Conservation (phyloP, 2,329 filamentous ascomycete genomes). For the Fusarium sp. region DNA sequence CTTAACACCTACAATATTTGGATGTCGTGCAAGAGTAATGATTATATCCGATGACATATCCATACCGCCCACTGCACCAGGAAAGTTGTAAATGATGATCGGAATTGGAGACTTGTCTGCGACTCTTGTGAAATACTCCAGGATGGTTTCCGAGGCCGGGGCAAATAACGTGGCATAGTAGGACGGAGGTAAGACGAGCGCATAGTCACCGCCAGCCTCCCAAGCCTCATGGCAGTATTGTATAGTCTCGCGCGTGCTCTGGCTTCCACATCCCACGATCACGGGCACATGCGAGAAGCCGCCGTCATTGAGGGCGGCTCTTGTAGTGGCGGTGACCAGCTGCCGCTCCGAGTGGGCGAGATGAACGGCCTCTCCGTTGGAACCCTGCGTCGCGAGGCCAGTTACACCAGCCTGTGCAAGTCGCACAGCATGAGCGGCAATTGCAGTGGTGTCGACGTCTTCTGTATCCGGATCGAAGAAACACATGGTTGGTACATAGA, state of each 20-base stretch:
- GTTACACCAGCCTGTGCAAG: conserved; percentile 80
- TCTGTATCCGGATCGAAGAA: conserved; percentile 77
- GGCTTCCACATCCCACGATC: conserved; percentile 80
- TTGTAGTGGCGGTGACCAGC: conserved; percentile 76
- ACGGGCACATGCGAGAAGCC: conserved; percentile 76
- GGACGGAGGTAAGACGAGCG: conserved; percentile 79
- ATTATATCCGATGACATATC: conserved; percentile 74
- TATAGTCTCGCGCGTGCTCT: conserved; percentile 80
- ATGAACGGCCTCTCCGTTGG: conserved; percentile 86
- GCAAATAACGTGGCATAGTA: conserved; percentile 80
- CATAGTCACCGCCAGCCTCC: conserved; percentile 78
- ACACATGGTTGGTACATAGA: conserved; percentile 80
- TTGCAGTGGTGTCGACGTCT: conserved; percentile 73
- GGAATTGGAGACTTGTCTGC: conserved; percentile 73
- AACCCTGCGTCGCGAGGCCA: conserved; percentile 81
- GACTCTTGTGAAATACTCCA: conserved; percentile 75
- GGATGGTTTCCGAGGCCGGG: conserved; percentile 62
- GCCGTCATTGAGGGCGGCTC: conserved; percentile 73
- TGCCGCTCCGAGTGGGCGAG: conserved; percentile 77
- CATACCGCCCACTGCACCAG: conserved; percentile 71
- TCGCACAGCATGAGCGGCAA: conserved; percentile 71
- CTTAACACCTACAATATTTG: conserved; percentile 77
- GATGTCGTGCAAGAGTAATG: conserved; percentile 68
- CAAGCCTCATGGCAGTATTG: conserved; percentile 76
- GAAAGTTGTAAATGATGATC: conserved; percentile 78